Percentiles rank a stretch among this genome's conserved stretches.
Evolutionary conservation across 305 asterid genomes (phyloP).

Genomic region (Salvia sclarea): DNA sequence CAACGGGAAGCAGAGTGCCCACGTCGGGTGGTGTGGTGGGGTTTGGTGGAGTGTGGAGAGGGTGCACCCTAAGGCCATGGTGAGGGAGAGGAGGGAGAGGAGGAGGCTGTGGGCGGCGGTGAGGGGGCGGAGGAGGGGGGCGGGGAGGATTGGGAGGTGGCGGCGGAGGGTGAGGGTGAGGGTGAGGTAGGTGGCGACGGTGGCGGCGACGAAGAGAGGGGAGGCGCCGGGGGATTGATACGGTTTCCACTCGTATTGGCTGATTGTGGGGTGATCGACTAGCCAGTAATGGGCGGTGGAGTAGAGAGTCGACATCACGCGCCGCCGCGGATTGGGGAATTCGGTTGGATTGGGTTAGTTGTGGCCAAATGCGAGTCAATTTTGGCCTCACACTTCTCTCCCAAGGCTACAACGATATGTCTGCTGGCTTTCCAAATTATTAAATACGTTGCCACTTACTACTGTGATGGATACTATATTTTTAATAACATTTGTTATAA

Average conservation of each 20-base stretch:
- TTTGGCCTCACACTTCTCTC: too few relatives aligned
- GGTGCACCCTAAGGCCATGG: conserved; percentile 71
- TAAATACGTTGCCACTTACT: too few relatives aligned
- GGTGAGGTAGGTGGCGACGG: conserved; percentile 61
- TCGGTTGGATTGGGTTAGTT: background rate
- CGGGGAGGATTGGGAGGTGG: too few relatives aligned
- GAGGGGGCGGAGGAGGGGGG: conserved; percentile 39
- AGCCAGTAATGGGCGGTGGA: conserved; percentile 49
- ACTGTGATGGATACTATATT: too few relatives aligned
- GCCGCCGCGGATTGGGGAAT: conserved; percentile 38
- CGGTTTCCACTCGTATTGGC: conserved; percentile 65
- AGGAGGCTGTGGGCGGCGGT: conserved; percentile 67
- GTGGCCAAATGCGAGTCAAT: too few relatives aligned
- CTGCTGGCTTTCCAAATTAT: too few relatives aligned
- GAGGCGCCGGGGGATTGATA: conserved; percentile 60
- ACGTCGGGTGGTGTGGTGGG: conserved; percentile 47
- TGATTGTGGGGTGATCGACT: conserved; percentile 63
- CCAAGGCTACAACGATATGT: too few relatives aligned
- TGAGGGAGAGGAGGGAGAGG: conserved; percentile 70
- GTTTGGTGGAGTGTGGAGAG: conserved; percentile 70
- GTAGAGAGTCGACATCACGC: conserved; percentile 53
- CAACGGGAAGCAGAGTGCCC: conserved; percentile 81
- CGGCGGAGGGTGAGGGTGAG: conserved; percentile 58
- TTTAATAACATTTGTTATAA: too few relatives aligned
- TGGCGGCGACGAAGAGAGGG: conserved; percentile 48